Percentiles rank a stretch among this genome's conserved stretches.
These are phyloP conservation scores for Eimeria zaria DNA, from an alignment of 169 alveolate genomes.

Conservation along the genomic window DNA sequence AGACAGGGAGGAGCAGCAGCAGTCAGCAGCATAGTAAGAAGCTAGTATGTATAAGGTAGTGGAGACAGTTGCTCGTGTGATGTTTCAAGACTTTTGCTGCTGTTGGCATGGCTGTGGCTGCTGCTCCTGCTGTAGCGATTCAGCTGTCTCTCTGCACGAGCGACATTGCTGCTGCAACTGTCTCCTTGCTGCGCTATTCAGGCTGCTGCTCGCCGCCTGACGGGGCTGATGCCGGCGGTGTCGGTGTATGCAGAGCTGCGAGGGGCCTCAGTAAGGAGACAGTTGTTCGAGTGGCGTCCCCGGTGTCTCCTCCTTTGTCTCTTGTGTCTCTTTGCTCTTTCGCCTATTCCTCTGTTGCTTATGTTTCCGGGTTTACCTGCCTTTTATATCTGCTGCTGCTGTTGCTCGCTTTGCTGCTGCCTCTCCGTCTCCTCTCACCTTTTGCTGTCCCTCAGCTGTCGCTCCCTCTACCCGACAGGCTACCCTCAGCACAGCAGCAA, in stretches of 20 bases:
- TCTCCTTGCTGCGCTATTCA: constrained; percentile 19
- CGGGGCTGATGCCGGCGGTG: constrained; percentile 2
- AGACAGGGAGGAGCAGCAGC: too few species aligned
- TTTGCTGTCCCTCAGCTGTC: not conserved
- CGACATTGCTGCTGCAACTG: constrained; percentile 7
- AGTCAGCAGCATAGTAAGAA: too few species aligned
- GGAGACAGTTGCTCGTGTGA: too few species aligned
- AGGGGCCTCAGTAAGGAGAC: constrained; percentile 35
- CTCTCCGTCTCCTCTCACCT: not conserved
- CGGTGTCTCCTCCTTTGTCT: too few species aligned
- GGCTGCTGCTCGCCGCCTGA: constrained; percentile 37
- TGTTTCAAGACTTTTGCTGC: too few species aligned
- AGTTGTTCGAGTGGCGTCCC: too few species aligned
- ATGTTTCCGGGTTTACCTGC: not conserved
- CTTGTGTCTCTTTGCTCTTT: not conserved
- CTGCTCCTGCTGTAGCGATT: not conserved
- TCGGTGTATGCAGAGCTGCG: constrained; percentile 37
- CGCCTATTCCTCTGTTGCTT: not conserved
- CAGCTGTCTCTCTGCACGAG: too few species aligned
- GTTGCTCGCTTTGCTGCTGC: not conserved
- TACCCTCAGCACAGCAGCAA: not conserved
- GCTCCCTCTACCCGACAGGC: not conserved
- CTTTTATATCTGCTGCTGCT: not conserved
- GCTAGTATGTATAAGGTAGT: too few species aligned
- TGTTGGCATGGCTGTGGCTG: not conserved